These are phyloP conservation scores for Saccharomycopsis lassenensis DNA, from an alignment of 805 yeast genomes.

Conservation along the genomic window DNA sequence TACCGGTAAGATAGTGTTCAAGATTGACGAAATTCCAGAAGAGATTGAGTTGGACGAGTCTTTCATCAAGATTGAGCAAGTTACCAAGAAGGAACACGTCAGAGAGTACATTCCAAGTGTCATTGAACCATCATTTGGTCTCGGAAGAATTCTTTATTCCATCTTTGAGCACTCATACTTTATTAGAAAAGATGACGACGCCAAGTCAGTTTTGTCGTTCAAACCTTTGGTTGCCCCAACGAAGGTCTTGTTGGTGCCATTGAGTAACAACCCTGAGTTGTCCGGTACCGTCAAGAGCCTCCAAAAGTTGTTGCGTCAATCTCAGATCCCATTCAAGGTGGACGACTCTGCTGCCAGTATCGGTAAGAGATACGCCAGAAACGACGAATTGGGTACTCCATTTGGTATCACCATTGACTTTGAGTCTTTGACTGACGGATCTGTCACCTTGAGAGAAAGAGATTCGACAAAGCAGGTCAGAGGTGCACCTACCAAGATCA, in stretches of 20 bases:
- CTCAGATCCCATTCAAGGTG: conserved; percentile 86
- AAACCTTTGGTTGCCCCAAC: conserved; percentile 97
- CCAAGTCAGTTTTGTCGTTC: conserved; percentile 84
- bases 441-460: conserved; percentile 94
- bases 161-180: conserved; percentile 92
- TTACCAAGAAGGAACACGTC: conserved; percentile 74
- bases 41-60: conserved; percentile 62
- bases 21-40: conserved; percentile 49
- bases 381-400: conserved; percentile 98
- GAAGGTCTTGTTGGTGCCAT: conserved; percentile 89
- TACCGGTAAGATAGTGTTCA: conserved; percentile 54
- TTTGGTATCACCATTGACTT: conserved; percentile 96
- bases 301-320: conserved; percentile 58
- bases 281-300: conserved; percentile 64
- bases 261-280: conserved; percentile 74
- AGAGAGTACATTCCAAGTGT: conserved; percentile 96
- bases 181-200: conserved; percentile 83
- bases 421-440: conserved; percentile 76
- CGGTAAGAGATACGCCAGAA: conserved; percentile 96
- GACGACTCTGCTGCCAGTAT: conserved; percentile 97
- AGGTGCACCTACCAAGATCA: conserved; percentile 67
- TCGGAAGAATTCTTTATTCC: conserved; percentile 92
- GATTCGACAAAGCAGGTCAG: conserved; percentile 95
- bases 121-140: conserved; percentile 98
- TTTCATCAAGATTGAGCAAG: conserved; percentile 66